Conservation (phyloP, 163 green algal genomes). For the Trebouxiophyceae sp. region DNA sequence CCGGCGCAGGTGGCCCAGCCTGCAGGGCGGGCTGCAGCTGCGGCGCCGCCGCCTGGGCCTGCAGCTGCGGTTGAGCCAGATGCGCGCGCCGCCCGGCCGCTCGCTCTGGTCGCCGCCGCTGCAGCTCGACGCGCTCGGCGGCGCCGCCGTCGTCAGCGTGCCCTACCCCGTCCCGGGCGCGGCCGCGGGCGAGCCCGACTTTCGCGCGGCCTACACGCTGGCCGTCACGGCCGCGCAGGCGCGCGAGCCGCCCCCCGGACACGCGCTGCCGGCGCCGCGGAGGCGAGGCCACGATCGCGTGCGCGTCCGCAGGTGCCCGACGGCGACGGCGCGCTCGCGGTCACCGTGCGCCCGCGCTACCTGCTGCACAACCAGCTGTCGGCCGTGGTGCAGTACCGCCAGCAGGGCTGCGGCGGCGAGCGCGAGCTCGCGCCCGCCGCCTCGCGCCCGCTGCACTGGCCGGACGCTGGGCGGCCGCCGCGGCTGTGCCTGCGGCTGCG, state of each 20-base stretch:
- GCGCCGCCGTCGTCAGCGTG: constrained; percentile 34
- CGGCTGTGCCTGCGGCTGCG: constrained; percentile 58
- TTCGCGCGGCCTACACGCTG: constrained; percentile 23
- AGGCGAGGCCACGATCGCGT: background rate
- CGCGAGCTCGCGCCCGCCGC: constrained; percentile 21
- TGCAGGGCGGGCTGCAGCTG: constrained; percentile 18
- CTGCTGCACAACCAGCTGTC: constrained; percentile 61
- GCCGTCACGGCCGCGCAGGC: constrained; percentile 26
- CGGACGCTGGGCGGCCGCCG: constrained; percentile 29
- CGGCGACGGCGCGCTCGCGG: constrained; percentile 38
- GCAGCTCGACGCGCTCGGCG: constrained; percentile 35
- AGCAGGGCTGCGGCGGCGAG: constrained; percentile 41
- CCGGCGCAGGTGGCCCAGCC: constrained; percentile 33
- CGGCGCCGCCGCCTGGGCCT: constrained; percentile 17
- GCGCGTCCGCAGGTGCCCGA: constrained; percentile 24
- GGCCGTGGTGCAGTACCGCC: constrained; percentile 56
- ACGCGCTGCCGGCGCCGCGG: background rate
- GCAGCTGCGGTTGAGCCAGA: constrained; percentile 31
- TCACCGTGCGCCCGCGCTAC: constrained; percentile 65
- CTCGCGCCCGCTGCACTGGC: constrained; percentile 42
- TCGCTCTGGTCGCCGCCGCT: constrained; percentile 30
- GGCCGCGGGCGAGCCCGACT: constrained; percentile 7
- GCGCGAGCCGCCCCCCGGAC: background rate
- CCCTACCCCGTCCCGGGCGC: constrained; percentile 14
- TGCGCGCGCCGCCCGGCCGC: constrained; percentile 20